Conservation (phyloP, 1,284 basidiomycete genomes). For the Tilletia caries region DNA sequence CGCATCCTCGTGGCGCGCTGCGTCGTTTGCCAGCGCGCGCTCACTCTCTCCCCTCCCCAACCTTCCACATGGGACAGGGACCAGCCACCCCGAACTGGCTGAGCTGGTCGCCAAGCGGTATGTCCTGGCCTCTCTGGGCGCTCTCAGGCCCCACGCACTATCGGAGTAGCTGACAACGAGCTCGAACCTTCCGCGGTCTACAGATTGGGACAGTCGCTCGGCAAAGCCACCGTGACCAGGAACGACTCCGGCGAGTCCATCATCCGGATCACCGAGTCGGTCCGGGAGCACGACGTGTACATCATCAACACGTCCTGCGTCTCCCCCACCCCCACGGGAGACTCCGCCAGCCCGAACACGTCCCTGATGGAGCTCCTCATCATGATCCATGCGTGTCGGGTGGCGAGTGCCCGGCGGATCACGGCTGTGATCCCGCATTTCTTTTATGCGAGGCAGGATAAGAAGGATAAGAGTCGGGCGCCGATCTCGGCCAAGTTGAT, state of each 20-base stretch:
- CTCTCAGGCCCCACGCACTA: too few species aligned
- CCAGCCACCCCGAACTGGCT: conserved; percentile 82
- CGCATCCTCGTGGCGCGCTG: background rate
- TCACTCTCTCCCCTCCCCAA: background rate
- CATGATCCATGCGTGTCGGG: conserved; percentile 98
- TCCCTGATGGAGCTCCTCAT: conserved; percentile 94
- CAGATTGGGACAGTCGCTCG: conserved; percentile 47
- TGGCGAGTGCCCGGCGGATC: conserved; percentile 79
- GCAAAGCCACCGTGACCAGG: conserved; percentile 68
- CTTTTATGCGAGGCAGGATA: conserved; percentile 67
- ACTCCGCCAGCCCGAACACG: conserved; percentile 57
- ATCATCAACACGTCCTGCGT: conserved; percentile 94
- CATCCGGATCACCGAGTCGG: conserved; percentile 88
- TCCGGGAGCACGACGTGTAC: conserved; percentile 97
- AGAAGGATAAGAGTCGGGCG: conserved; percentile 98
- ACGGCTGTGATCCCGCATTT: conserved; percentile 71
- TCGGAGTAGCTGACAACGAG: background rate
- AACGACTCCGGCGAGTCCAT: conserved; percentile 89
- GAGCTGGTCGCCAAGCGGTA: conserved; percentile 89
- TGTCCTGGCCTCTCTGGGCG: conserved; percentile 7
- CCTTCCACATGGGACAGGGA: conserved; percentile 34
- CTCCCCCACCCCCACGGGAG: conserved; percentile 54
- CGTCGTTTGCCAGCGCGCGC: background rate
- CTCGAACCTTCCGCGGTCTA: background rate
- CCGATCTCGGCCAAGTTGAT: conserved; percentile 98